phyloP scores from a whole-genome alignment of 2,329 filamentous ascomycete species.

The Exutisphaerella laricina region DNA sequence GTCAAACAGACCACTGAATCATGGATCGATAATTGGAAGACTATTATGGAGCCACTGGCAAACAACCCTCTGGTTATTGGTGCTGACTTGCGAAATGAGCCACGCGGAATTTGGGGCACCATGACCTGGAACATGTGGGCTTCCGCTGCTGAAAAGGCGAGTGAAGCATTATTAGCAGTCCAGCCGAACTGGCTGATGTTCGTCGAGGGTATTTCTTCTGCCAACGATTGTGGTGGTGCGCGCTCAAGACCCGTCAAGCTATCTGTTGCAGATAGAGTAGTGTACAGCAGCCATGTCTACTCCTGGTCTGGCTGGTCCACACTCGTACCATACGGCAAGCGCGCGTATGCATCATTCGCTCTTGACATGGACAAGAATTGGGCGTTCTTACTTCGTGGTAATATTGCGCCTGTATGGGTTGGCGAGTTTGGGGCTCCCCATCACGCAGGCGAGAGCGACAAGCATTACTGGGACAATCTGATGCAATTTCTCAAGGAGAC shows the following conservation, averaged over 20 bases:
- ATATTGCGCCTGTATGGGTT: constrained; percentile 60
- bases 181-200: constrained; percentile 62
- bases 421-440: constrained; percentile 60
- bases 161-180: constrained; percentile 55
- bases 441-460: constrained; percentile 50
- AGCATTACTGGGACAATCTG: constrained; percentile 62
- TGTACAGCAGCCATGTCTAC: constrained; percentile 66
- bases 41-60: constrained; percentile 55
- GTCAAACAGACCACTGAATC: constrained; percentile 58
- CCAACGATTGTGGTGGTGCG: constrained; percentile 59
- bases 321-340: constrained; percentile 53
- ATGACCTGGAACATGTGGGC: constrained; percentile 64
- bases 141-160: constrained; percentile 56
- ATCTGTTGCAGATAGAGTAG: constrained; percentile 50
- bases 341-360: constrained; percentile 58
- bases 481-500: constrained; percentile 59
- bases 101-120: constrained; percentile 62
- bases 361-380: constrained; percentile 60
- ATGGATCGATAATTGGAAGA: constrained; percentile 62
- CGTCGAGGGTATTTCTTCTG: constrained; percentile 62
- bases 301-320: constrained; percentile 60
- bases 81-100: constrained; percentile 63
- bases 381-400: constrained; percentile 56
- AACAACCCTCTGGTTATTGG: constrained; percentile 59
- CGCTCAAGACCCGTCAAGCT: constrained; percentile 53